Conservation (phyloP, 78 protist genomes). For the Dictyostelium intermedium region DNA sequence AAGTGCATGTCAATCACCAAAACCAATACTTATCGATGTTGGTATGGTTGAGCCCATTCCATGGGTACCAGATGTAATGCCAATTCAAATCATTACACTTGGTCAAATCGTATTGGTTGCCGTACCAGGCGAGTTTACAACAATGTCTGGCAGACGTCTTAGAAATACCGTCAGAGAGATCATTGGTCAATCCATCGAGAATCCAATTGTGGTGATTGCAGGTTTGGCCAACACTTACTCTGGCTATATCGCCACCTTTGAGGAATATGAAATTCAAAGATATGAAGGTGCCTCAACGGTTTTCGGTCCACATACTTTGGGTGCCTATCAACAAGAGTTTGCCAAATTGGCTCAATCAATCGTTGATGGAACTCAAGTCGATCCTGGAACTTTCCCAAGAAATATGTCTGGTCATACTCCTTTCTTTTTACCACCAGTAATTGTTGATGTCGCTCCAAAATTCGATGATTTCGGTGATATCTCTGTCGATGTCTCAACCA, state of each 20-base stretch:
- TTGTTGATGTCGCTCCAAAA: constrained; percentile 73
- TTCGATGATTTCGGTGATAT: constrained; percentile 69
- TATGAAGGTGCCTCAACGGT: constrained; percentile 89
- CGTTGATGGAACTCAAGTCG: constrained; percentile 4
- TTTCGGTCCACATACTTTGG: constrained; percentile 82
- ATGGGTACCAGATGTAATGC: constrained; percentile 75
- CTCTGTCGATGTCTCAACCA: background rate
- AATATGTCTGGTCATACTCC: constrained; percentile 59
- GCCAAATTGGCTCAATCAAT: constrained; percentile 64
- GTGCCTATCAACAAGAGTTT: constrained; percentile 82
- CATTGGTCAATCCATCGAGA: constrained; percentile 34
- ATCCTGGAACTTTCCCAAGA: constrained; percentile 75
- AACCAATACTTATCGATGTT: constrained; percentile 86
- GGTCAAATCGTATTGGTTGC: constrained; percentile 83
- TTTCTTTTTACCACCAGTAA: constrained; percentile 69
- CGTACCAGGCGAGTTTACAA: constrained; percentile 90
- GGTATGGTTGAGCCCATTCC: constrained; percentile 71
- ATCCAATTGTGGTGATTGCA: constrained; percentile 74
- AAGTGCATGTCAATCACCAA: constrained; percentile 84
- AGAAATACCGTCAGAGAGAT: constrained; percentile 63
- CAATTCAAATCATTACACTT: constrained; percentile 79
- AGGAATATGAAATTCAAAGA: constrained; percentile 83
- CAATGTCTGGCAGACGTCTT: constrained; percentile 89
- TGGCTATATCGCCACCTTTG: constrained; percentile 83
- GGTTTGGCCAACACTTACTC: constrained; percentile 83